phyloP scores from a whole-genome alignment of 805 yeast species.

The Ogataea allantospora region DNA sequence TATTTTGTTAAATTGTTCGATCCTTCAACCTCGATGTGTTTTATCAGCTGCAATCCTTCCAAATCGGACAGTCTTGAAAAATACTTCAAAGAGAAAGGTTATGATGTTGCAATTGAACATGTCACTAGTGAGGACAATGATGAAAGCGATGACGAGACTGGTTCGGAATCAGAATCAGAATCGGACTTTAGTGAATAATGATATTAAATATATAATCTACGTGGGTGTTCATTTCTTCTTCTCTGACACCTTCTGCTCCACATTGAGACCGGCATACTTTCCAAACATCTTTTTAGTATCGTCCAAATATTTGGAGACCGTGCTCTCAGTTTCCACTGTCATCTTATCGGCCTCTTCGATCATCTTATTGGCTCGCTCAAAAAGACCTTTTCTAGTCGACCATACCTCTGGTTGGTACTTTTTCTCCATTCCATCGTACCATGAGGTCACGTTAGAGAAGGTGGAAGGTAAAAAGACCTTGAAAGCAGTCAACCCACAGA shows the following conservation, averaged over 20 bases:
- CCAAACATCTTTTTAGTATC: conserved; percentile 45
- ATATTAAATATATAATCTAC: background rate
- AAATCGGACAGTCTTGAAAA: conserved; percentile 46
- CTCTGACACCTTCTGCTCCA: conserved; percentile 61
- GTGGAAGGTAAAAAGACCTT: conserved; percentile 72
- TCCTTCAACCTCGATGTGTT: conserved; percentile 53
- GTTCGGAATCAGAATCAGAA: conserved; percentile 8
- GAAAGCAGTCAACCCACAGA: conserved; percentile 63
- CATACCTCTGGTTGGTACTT: conserved; percentile 62
- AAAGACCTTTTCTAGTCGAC: conserved; percentile 52
- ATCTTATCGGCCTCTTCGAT: conserved; percentile 42
- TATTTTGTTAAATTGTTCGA: conserved; percentile 70
- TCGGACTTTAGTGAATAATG: conserved; percentile 5
- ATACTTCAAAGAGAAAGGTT: conserved; percentile 54
- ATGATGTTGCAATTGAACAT: conserved; percentile 56
- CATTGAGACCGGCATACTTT: conserved; percentile 63
- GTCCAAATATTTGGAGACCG: conserved; percentile 32
- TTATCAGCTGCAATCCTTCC: conserved; percentile 72
- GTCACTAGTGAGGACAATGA: conserved; percentile 37
- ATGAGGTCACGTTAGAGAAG: conserved; percentile 54
- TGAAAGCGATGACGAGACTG: conserved; percentile 24
- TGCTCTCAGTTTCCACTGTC: conserved; percentile 40
- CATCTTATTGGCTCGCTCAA: conserved; percentile 44
- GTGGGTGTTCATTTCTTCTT: conserved; percentile 31
- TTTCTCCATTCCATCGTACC: conserved; percentile 61